phyloP scores from a whole-genome alignment of 2,329 filamentous ascomycete species.

The Diaporthe nobilis region DNA sequence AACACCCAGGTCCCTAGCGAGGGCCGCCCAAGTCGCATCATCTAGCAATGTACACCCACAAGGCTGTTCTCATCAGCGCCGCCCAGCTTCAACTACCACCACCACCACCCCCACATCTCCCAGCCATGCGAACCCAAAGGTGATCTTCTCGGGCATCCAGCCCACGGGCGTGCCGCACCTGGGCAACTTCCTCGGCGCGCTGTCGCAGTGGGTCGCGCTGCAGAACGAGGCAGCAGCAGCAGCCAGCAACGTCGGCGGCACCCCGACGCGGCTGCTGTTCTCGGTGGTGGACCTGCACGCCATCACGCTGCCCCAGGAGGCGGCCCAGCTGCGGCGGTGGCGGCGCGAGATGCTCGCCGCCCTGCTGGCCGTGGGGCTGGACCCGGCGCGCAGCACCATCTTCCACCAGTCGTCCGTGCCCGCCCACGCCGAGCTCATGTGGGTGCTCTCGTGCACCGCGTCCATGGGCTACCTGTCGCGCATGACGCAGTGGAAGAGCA shows the following conservation, averaged over 20 bases:
- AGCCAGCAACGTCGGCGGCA: conserved; percentile 53
- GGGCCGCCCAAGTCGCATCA: background rate
- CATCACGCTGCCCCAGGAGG: conserved; percentile 82
- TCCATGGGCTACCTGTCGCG: conserved; percentile 93
- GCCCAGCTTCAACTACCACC: background rate
- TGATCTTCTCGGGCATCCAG: conserved; percentile 96
- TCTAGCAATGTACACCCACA: background rate
- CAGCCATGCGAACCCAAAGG: conserved; percentile 48
- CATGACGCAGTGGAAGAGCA: conserved; percentile 99
- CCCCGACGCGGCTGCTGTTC: conserved; percentile 74
- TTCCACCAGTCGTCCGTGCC: conserved; percentile 87
- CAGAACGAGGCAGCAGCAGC: conserved; percentile 73
- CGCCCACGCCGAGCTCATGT: conserved; percentile 92
- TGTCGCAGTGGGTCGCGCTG: conserved; percentile 87
- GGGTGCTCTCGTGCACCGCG: conserved; percentile 93
- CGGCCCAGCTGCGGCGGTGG: conserved; percentile 71
- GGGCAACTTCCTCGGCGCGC: conserved; percentile 93
- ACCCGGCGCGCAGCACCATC: conserved; percentile 81
- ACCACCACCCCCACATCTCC: conserved; percentile 29
- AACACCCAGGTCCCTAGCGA: background rate
- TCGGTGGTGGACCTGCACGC: conserved; percentile 96
- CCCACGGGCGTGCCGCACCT: conserved; percentile 94
- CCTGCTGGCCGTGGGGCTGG: conserved; percentile 85
- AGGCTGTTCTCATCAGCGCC: conserved; percentile 22
- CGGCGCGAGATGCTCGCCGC: conserved; percentile 84